These are phyloP conservation scores for Brassica rapa DNA, from an alignment of 345 rosid genomes.

Conservation along the genomic window DNA sequence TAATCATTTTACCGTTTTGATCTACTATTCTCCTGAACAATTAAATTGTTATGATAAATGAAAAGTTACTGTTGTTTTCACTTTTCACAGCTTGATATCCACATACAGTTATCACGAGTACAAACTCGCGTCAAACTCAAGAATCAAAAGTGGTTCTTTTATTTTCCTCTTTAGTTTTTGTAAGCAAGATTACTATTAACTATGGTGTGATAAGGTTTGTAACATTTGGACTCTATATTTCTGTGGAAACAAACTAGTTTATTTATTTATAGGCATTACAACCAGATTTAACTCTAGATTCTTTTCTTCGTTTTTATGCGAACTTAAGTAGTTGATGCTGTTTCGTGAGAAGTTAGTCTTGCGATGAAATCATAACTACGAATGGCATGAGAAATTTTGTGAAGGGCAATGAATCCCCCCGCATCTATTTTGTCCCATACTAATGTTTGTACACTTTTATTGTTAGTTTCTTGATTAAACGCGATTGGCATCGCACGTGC, in stretches of 20 bases:
- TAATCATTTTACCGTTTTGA: not conserved
- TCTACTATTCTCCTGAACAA: not conserved
- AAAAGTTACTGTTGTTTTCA: not conserved
- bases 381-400: constrained; percentile 24
- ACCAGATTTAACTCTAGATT: too few relatives aligned
- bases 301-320: not conserved
- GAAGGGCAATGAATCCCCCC: not conserved
- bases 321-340: not conserved
- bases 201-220: too few relatives aligned
- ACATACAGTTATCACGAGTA: not conserved
- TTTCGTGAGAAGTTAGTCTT: constrained; percentile 17
- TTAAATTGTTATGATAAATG: not conserved
- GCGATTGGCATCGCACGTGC: constrained; percentile 48
- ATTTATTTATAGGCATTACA: too few relatives aligned
- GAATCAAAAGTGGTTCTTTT: not conserved
- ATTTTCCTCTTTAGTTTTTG: not conserved
- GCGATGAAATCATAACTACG: constrained; percentile 20
- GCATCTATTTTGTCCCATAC: not conserved
- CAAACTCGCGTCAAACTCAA: not conserved
- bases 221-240: too few relatives aligned
- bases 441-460: not conserved
- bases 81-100: not conserved
- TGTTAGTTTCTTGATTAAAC: constrained; percentile 24
- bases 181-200: not conserved
- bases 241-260: too few relatives aligned